Conservation (phyloP, 257 asterid species). For the Sherardia arvensis region DNA sequence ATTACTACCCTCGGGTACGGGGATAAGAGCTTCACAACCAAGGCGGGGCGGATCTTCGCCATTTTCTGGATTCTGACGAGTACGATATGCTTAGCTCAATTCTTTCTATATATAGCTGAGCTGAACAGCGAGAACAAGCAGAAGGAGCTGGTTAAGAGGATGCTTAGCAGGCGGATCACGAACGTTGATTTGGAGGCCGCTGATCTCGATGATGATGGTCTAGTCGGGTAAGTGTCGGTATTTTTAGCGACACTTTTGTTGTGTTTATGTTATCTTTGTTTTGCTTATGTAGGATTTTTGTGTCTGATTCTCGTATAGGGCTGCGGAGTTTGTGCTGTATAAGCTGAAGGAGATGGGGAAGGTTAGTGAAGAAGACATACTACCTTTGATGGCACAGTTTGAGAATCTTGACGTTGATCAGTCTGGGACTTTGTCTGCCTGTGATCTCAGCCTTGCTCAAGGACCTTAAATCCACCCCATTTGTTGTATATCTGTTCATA, state of each 20-base stretch:
- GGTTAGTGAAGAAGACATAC: constrained; percentile 60
- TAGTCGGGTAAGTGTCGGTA: constrained; percentile 43
- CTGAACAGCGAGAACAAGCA: constrained; percentile 58
- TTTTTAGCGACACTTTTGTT: background rate
- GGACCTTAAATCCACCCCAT: constrained; percentile 16
- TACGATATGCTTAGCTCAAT: constrained; percentile 68
- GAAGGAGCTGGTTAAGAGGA: constrained; percentile 43
- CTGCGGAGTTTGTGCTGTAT: constrained; percentile 64
- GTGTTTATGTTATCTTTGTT: background rate
- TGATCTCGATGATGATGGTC: constrained; percentile 70
- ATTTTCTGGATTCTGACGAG: constrained; percentile 73
- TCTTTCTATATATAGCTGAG: constrained; percentile 68
- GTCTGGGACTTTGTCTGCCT: constrained; percentile 66
- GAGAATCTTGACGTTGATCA: constrained; percentile 78
- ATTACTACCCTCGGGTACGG: constrained; percentile 91
- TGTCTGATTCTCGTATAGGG: constrained; percentile 24
- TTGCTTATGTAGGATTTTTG: constrained; percentile 6
- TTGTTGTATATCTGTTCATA: background rate
- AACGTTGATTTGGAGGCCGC: constrained; percentile 81
- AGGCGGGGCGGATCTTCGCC: constrained; percentile 75
- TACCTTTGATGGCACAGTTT: constrained; percentile 52
- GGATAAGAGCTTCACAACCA: constrained; percentile 80
- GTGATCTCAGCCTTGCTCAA: constrained; percentile 61
- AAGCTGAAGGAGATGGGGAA: constrained; percentile 98
- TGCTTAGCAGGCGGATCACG: constrained; percentile 55